Conservation (phyloP, 2,329 filamentous ascomycete species). For the Paecilomyces niveus region DNA sequence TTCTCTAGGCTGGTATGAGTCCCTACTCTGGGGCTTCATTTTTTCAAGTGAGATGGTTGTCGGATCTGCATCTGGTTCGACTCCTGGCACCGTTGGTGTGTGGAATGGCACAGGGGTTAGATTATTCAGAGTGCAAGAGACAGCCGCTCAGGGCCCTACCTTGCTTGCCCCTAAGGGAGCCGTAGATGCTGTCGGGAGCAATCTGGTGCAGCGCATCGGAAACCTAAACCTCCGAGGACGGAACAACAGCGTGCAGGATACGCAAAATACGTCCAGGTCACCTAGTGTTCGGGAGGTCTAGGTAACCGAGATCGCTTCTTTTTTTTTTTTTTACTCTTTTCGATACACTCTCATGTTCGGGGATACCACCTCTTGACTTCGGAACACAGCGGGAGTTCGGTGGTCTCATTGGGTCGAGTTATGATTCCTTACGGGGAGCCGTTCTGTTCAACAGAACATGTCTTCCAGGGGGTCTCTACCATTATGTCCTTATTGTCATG, state of each 20-base stretch:
- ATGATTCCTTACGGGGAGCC: slow-evolving; percentile 13
- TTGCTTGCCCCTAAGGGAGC: slow-evolving; percentile 80
- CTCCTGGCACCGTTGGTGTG: slow-evolving; percentile 79
- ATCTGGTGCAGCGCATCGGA: slow-evolving; percentile 79
- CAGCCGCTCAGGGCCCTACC: slow-evolving; percentile 69
- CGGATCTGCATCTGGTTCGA: slow-evolving; percentile 36
- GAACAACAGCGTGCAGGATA: slow-evolving; percentile 26
- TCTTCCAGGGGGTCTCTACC: background rate
- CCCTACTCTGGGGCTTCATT: slow-evolving; percentile 85
- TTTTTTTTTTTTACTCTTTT: background rate
- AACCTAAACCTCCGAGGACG: slow-evolving; percentile 63
- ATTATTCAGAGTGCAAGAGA: slow-evolving; percentile 84
- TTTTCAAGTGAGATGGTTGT: slow-evolving; percentile 82
- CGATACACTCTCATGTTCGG: background rate
- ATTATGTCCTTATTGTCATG: background rate
- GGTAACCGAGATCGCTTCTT: background rate
- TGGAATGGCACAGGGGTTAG: slow-evolving; percentile 90
- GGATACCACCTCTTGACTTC: slow-evolving; percentile 3
- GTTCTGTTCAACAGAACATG: background rate
- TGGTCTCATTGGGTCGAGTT: slow-evolving; percentile 4
- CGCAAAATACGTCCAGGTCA: slow-evolving; percentile 18
- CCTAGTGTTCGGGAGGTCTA: slow-evolving; percentile 32
- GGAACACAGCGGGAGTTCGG: background rate
- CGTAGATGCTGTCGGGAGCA: slow-evolving; percentile 87
- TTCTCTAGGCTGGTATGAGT: slow-evolving; percentile 92